Evolutionary conservation across 345 rosid genomes (phyloP).

Genomic region (Citrus sp.): DNA sequence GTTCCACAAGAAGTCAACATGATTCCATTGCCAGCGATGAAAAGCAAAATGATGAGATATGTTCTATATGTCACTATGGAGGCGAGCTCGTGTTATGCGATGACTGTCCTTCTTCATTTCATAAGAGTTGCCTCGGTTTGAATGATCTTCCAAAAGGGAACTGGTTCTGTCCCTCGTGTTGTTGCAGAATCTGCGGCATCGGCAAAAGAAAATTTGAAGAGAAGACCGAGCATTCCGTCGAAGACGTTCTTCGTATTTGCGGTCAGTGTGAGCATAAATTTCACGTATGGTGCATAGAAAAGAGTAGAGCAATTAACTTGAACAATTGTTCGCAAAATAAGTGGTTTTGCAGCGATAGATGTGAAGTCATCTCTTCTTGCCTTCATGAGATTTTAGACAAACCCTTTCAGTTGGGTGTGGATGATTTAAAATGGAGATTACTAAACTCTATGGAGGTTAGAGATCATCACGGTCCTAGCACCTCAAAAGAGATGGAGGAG

Average conservation of each 20-base stretch:
- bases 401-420: slow-evolving; percentile 32
- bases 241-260: slow-evolving; percentile 33
- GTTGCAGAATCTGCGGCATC: slow-evolving; percentile 53
- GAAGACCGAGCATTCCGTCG: slow-evolving; percentile 1
- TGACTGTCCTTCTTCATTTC: slow-evolving; percentile 53
- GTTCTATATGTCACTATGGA: slow-evolving; percentile 43
- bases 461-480: slow-evolving; percentile 3
- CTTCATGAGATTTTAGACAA: slow-evolving; percentile 52
- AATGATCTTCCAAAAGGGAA: slow-evolving; percentile 51
- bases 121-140: slow-evolving; percentile 46
- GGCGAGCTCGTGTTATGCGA: slow-evolving; percentile 60
- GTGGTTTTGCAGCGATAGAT: slow-evolving; percentile 60
- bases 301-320: slow-evolving; percentile 1
- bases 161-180: slow-evolving; percentile 84
- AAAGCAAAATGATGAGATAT: slow-evolving; percentile 20
- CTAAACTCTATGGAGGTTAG: slow-evolving; percentile 27
- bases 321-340: slow-evolving; percentile 3
- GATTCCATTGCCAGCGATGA: not conserved
- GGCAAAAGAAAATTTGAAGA: slow-evolving; percentile 22
- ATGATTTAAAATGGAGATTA: slow-evolving; percentile 64
- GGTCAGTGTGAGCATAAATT: slow-evolving; percentile 55
- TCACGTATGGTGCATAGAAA: slow-evolving; percentile 40
- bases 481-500: slow-evolving; percentile 1
- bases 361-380: slow-evolving; percentile 34
- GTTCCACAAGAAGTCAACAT: slow-evolving; percentile 3